Evolutionary conservation across 2,329 filamentous ascomycete genomes (phyloP).

Genomic region (Colletotrichum horii): DNA sequence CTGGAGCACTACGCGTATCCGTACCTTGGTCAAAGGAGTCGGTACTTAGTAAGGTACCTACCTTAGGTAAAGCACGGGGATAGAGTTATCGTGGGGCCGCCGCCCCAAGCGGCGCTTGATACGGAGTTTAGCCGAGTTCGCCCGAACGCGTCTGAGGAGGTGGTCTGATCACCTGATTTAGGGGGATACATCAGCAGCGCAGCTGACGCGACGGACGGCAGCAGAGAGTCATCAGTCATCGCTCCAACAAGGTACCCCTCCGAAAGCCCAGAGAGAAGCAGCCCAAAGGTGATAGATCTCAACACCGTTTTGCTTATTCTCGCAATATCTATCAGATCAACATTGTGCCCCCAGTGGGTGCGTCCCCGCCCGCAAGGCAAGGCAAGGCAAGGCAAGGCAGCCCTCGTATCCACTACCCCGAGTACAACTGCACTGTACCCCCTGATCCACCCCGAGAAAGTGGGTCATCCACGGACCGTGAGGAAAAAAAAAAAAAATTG

Average conservation of each 20-base stretch:
- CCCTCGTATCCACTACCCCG: slow-evolving; percentile 19
- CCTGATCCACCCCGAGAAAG: slow-evolving; percentile 22
- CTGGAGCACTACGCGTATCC: neutral
- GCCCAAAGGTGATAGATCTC: neutral
- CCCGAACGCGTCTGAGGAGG: neutral
- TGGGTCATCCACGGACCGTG: slow-evolving; percentile 9
- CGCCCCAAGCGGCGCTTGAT: neutral
- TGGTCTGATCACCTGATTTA: neutral
- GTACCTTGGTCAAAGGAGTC: neutral
- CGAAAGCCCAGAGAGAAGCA: neutral
- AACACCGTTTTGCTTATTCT: neutral
- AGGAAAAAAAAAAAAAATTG: slow-evolving; percentile 16
- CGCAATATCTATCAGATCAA: neutral
- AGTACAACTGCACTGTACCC: neutral
- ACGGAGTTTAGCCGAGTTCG: slow-evolving; percentile 9
- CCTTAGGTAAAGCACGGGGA: neutral
- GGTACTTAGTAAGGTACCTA: too few relatives aligned
- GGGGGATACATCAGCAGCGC: neutral
- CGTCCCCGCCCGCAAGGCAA: neutral
- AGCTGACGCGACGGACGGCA: neutral
- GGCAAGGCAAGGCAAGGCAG: neutral
- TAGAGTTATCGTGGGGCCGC: neutral
- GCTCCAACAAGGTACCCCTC: neutral
- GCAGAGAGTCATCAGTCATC: neutral
- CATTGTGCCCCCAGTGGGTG: neutral